Conservation (phyloP, 2,329 filamentous ascomycete species). For the Nannizziopsis barbatae region DNA sequence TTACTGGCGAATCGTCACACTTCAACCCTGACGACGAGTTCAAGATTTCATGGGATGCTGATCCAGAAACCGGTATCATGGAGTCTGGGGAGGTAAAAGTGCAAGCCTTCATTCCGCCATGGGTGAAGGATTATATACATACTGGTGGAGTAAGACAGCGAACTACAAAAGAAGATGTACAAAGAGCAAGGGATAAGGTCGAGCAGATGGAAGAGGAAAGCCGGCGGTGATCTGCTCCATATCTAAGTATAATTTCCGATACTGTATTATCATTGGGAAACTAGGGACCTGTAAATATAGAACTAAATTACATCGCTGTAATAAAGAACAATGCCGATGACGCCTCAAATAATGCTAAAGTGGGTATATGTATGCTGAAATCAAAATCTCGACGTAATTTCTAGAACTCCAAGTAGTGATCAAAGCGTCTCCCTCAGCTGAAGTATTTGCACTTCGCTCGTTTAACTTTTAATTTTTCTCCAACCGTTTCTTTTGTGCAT, state of each 20-base stretch:
- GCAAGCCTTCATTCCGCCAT: slow-evolving; percentile 75
- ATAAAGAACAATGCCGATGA: too few relatives aligned
- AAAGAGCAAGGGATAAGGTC: slow-evolving; percentile 28
- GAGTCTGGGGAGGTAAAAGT: slow-evolving; percentile 42
- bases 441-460: slow-evolving; percentile 28
- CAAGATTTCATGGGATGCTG: slow-evolving; percentile 42
- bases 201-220: slow-evolving; percentile 20
- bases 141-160: slow-evolving; percentile 31
- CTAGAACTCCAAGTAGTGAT: too few relatives aligned
- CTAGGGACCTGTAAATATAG: not conserved
- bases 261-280: not conserved
- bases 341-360: too few relatives aligned
- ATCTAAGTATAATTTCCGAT: not conserved
- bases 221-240: not conserved
- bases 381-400: too few relatives aligned
- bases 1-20: slow-evolving; percentile 55
- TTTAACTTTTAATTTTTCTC: slow-evolving; percentile 43
- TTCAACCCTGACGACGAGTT: slow-evolving; percentile 54
- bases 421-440: too few relatives aligned
- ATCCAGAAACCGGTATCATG: slow-evolving; percentile 33
- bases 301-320: not conserved
- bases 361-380: too few relatives aligned
- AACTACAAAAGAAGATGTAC: slow-evolving; percentile 21
- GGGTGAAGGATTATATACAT: slow-evolving; percentile 45
- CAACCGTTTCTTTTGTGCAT: slow-evolving; percentile 43